Percentiles rank a stretch among this genome's conserved stretches.
phyloP scores from a whole-genome alignment of 1,284 basidiomycete genomes.

The Rhodotorula sp. region DNA sequence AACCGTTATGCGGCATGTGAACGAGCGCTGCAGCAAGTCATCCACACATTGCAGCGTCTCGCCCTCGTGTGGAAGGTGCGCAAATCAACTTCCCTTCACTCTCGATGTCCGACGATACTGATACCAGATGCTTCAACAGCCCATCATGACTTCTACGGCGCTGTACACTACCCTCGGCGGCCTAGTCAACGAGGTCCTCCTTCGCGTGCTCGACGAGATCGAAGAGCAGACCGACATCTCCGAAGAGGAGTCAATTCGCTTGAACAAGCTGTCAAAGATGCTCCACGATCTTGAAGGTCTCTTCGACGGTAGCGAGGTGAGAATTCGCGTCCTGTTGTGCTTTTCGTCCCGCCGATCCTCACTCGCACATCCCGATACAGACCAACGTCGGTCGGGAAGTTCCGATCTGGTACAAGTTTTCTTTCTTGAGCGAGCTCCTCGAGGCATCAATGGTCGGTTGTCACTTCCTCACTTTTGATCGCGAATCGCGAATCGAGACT shows the following conservation, averaged over 20 bases:
- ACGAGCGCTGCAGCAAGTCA: conserved; percentile 63
- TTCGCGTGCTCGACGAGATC: conserved; percentile 69
- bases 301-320: conserved; percentile 66
- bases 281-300: conserved; percentile 71
- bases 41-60: conserved; percentile 65
- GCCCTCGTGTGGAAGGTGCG: conserved; percentile 70
- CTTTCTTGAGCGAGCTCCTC: conserved; percentile 83
- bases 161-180: conserved; percentile 59
- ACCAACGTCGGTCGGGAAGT: conserved; percentile 57
- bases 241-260: conserved; percentile 77
- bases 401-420: conserved; percentile 91
- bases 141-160: conserved; percentile 44
- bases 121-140: conserved; percentile 29
- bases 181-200: conserved; percentile 69
- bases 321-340: neutral
- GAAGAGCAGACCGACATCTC: conserved; percentile 80
- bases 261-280: conserved; percentile 77
- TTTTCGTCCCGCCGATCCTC: conserved; percentile 6
- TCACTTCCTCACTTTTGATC: neutral
- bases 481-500: neutral
- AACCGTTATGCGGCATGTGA: conserved; percentile 76
- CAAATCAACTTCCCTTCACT: neutral
- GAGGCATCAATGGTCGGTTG: conserved; percentile 74
- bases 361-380: conserved; percentile 45
- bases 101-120: neutral